Conservation (phyloP, 768 basidiomycete genomes). For the Xerocomellus intermedius region DNA sequence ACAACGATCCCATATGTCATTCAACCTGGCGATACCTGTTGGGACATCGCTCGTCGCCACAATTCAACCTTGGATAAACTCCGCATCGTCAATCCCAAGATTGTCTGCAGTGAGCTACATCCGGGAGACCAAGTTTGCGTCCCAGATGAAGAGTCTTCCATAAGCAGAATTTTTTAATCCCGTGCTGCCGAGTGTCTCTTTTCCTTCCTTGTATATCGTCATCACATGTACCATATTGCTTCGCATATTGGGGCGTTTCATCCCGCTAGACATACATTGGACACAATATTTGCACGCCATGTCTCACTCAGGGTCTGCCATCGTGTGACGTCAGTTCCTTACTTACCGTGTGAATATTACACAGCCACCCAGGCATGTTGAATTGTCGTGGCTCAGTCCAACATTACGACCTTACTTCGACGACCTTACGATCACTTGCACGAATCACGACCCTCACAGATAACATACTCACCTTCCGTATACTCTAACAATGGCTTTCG, state of each 20-base stretch:
- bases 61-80: conserved; percentile 53
- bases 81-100: conserved; percentile 48
- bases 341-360: conserved; percentile 13
- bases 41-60: conserved; percentile 53
- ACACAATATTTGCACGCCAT: neutral
- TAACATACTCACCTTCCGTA: conserved; percentile 11
- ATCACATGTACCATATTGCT: conserved; percentile 20
- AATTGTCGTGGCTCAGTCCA: conserved; percentile 17
- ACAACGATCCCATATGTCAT: conserved; percentile 46
- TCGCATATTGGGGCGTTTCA: conserved; percentile 7
- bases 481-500: conserved; percentile 34
- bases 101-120: conserved; percentile 57
- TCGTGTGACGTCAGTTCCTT: conserved; percentile 20
- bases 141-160: conserved; percentile 41
- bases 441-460: conserved; percentile 27
- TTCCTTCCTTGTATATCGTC: conserved; percentile 7
- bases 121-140: conserved; percentile 63
- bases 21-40: conserved; percentile 62
- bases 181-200: neutral
- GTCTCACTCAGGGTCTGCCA: neutral
- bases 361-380: conserved; percentile 27
- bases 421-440: conserved; percentile 21
- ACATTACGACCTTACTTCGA: neutral
- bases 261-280: neutral
- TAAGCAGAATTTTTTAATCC: conserved; percentile 28